These are phyloP conservation scores for Rhodotorula sp. DNA, from an alignment of 1,284 basidiomycete genomes.

Conservation along the genomic window DNA sequence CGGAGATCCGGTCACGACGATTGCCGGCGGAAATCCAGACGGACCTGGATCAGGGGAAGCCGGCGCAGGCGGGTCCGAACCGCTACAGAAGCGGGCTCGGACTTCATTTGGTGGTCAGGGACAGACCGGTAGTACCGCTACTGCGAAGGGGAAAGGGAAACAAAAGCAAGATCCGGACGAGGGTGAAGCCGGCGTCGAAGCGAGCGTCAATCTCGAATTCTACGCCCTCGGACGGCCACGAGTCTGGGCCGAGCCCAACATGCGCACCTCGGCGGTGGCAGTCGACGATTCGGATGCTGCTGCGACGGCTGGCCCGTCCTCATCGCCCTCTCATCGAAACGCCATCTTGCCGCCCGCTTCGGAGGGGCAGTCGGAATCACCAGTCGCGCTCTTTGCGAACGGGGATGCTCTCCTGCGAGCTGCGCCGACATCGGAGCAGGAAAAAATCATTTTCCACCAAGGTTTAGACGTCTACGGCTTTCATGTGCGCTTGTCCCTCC, in stretches of 20 bases:
- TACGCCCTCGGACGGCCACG: conserved; percentile 30
- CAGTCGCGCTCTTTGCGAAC: conserved; percentile 20
- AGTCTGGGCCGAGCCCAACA: conserved; percentile 16
- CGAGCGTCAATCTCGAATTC: conserved; percentile 36
- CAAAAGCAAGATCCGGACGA: conserved; percentile 19
- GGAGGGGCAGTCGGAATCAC: conserved; percentile 7
- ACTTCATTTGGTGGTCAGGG: neutral
- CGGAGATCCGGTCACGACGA: conserved; percentile 23
- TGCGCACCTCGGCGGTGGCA: neutral
- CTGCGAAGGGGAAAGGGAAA: neutral
- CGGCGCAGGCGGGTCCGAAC: neutral
- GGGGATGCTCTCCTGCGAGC: conserved; percentile 11
- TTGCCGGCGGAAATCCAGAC: neutral
- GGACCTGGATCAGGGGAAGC: neutral
- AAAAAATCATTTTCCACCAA: conserved; percentile 18
- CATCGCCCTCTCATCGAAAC: conserved; percentile 10
- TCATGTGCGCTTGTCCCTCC: conserved; percentile 16
- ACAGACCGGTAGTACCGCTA: neutral
- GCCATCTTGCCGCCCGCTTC: conserved; percentile 9
- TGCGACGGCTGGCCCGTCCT: neutral
- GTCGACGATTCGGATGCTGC: neutral
- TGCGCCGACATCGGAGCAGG: conserved; percentile 18
- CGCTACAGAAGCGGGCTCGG: conserved; percentile 16
- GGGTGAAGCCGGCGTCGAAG: conserved; percentile 27
- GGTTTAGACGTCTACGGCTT: conserved; percentile 27